Conservation (phyloP, 1,139 yeast genomes). For the Trichomonascaceae sp. region DNA sequence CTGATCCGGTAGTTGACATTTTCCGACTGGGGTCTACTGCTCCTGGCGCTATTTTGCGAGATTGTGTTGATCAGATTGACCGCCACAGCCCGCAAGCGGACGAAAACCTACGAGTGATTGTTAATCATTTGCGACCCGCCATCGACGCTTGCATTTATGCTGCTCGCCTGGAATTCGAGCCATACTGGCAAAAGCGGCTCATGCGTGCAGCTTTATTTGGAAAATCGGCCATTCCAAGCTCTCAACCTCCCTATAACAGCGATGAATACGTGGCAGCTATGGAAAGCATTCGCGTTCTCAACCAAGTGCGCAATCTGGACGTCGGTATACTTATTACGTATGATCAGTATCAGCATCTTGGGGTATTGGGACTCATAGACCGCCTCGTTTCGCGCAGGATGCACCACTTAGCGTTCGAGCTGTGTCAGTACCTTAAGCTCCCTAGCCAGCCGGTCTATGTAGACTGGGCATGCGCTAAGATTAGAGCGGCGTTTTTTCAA, state of each 20-base stretch:
- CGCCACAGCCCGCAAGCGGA: constrained; percentile 73
- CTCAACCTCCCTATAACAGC: constrained; percentile 39
- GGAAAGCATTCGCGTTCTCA: constrained; percentile 51
- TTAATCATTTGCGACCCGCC: constrained; percentile 40
- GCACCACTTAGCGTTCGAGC: constrained; percentile 50
- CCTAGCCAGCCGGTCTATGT: constrained; percentile 48
- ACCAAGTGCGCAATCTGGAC: constrained; percentile 48
- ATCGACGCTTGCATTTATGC: constrained; percentile 62
- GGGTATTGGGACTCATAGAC: constrained; percentile 37
- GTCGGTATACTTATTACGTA: constrained; percentile 61
- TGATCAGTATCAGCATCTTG: constrained; percentile 32
- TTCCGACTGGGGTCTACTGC: constrained; percentile 76
- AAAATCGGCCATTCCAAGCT: constrained; percentile 39
- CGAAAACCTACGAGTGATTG: constrained; percentile 53
- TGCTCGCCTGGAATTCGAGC: constrained; percentile 64
- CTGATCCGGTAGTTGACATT: constrained; percentile 41
- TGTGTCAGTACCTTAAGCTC: constrained; percentile 40
- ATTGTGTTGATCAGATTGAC: constrained; percentile 64
- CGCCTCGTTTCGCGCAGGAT: constrained; percentile 48
- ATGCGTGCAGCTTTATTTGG: constrained; percentile 81
- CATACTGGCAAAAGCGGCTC: constrained; percentile 66
- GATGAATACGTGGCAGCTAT: constrained; percentile 50
- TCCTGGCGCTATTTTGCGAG: constrained; percentile 71
- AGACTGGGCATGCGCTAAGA: constrained; percentile 74
- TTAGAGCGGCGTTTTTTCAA: constrained; percentile 18